Conservation (phyloP, 208 protist species). For the Trypanosoma vivax region DNA sequence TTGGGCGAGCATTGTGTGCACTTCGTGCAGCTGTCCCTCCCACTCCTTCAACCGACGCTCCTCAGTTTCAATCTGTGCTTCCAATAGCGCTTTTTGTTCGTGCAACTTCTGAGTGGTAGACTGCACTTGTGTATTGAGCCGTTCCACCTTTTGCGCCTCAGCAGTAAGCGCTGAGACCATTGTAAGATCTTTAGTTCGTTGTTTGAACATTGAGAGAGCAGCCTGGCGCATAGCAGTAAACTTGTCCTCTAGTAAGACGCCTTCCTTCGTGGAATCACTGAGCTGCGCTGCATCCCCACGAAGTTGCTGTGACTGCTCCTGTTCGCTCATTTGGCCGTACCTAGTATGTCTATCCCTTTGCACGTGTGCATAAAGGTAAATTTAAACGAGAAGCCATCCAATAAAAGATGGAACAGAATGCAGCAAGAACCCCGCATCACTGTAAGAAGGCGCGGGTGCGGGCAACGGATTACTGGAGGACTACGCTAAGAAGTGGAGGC, state of each 20-base stretch:
- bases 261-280: neutral
- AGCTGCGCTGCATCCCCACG: neutral
- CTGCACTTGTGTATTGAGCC: conserved; percentile 25
- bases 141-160: conserved; percentile 13
- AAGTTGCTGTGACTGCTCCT: conserved; percentile 18
- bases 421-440: no score
- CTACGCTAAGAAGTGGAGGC: no score
- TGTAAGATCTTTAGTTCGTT: conserved; percentile 80
- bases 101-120: conserved; percentile 26
- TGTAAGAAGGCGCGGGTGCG: no score
- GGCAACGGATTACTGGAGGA: no score
- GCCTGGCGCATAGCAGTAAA: conserved; percentile 67
- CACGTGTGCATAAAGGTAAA: no score
- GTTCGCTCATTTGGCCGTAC: conserved; percentile 8
- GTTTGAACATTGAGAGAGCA: conserved; percentile 70
- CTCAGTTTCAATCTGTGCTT: conserved; percentile 54
- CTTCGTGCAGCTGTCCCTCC: conserved; percentile 29
- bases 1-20: conserved; percentile 44
- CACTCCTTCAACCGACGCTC: conserved; percentile 39
- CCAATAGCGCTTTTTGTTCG: conserved; percentile 31
- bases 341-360: no score
- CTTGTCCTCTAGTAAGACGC: conserved; percentile 24
- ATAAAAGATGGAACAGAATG: no score
- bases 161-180: conserved; percentile 32
- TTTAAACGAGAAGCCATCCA: no score